phyloP scores from a whole-genome alignment of 164 flowering plant species.

The Umbilicus rupestris region DNA sequence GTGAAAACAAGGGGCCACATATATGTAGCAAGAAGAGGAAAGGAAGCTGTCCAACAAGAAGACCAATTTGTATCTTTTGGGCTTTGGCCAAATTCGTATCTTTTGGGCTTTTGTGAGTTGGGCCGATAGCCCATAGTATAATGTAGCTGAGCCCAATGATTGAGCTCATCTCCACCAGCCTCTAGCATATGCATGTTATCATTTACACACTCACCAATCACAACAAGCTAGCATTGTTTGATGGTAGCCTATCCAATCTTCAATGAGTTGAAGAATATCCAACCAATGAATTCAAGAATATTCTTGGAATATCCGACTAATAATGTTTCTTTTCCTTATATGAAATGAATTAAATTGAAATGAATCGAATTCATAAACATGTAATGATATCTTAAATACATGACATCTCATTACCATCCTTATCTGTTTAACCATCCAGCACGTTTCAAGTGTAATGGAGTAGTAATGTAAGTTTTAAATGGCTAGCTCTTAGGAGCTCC shows the following conservation, averaged over 20 bases:
- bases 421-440: background rate
- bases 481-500: background rate
- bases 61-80: background rate
- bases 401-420: background rate
- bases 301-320: background rate
- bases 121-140: background rate
- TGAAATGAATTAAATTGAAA: too few relatives aligned
- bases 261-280: too few relatives aligned
- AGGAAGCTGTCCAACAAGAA: background rate
- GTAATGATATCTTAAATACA: too few relatives aligned
- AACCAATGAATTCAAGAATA: constrained; percentile 3
- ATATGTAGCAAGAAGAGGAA: background rate
- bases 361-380: too few relatives aligned
- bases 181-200: background rate
- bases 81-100: background rate
- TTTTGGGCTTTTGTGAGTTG: background rate
- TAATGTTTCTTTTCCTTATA: background rate
- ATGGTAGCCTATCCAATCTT: background rate
- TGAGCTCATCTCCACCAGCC: constrained; percentile 1
- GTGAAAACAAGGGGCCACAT: constrained; percentile 6
- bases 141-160: background rate
- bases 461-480: background rate
- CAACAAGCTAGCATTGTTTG: background rate
- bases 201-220: background rate
- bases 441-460: background rate